Percentiles rank a stretch among this genome's conserved stretches.
phyloP scores from a whole-genome alignment of 345 rosid genomes.

The Kernera saxatilis region DNA sequence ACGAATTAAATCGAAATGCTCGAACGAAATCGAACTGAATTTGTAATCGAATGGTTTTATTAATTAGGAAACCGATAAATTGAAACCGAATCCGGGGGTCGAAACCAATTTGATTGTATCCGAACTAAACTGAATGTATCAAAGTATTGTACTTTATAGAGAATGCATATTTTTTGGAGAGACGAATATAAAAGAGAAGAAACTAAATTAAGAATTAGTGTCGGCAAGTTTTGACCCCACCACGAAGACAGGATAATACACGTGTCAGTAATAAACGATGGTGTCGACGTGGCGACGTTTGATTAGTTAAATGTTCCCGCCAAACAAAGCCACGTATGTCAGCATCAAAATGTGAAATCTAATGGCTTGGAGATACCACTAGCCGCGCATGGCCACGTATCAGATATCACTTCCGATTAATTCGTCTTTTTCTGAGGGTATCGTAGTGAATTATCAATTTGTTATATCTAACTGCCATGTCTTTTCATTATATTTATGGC shows the following conservation, averaged over 20 bases:
- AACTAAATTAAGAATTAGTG: neutral
- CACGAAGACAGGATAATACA: constrained; percentile 9
- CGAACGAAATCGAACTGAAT: neutral
- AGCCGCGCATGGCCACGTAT: constrained; percentile 8
- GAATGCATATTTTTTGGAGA: too few species aligned
- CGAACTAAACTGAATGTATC: too few species aligned
- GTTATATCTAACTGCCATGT: neutral
- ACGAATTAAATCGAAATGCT: neutral
- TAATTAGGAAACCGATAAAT: neutral
- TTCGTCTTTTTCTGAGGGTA: neutral
- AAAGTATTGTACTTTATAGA: too few species aligned
- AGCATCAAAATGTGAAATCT: constrained; percentile 10
- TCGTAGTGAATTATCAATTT: neutral
- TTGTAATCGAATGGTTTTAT: neutral
- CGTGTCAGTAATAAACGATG: neutral
- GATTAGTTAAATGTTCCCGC: constrained; percentile 2
- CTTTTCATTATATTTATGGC: neutral
- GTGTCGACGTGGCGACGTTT: neutral
- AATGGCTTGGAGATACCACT: constrained; percentile 11
- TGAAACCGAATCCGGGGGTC: too few species aligned
- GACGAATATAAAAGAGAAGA: neutral
- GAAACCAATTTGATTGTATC: too few species aligned
- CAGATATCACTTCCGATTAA: neutral
- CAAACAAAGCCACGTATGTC: neutral
- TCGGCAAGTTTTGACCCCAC: constrained; percentile 24